Percentiles rank a stretch among this genome's conserved stretches.
Conservation (phyloP, 2,329 filamentous ascomycete genomes). For the Didymella glomerata region DNA sequence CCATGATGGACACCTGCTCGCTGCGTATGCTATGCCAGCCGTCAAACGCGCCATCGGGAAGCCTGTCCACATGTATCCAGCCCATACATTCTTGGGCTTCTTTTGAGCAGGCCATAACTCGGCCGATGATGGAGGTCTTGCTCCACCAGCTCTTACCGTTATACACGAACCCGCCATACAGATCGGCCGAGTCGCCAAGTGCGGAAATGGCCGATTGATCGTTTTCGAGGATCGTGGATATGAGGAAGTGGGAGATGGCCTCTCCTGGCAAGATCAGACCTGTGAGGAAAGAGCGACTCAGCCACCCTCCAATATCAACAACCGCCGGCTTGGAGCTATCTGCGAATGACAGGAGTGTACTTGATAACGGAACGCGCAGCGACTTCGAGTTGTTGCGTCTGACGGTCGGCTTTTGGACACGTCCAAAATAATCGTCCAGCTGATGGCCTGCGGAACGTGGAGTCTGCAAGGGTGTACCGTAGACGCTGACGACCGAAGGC, state of each 20-base stretch:
- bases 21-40: constrained; percentile 62
- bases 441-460: constrained; percentile 41
- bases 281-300: constrained; percentile 64
- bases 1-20: constrained; percentile 40
- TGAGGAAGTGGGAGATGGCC: constrained; percentile 62
- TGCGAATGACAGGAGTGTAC: constrained; percentile 22
- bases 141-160: constrained; percentile 64
- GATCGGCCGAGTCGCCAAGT: constrained; percentile 61
- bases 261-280: constrained; percentile 65
- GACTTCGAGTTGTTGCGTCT: constrained; percentile 41
- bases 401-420: constrained; percentile 35
- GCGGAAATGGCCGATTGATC: constrained; percentile 58
- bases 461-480: constrained; percentile 51
- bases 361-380: constrained; percentile 44
- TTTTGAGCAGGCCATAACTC: constrained; percentile 59
- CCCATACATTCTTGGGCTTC: constrained; percentile 63
- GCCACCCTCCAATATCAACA: constrained; percentile 59
- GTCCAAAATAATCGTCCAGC: constrained; percentile 49
- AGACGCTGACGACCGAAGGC: constrained; percentile 46
- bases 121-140: constrained; percentile 63
- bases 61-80: constrained; percentile 58
- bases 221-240: constrained; percentile 65
- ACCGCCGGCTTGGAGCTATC: constrained; percentile 25
- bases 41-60: constrained; percentile 53
- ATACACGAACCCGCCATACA: constrained; percentile 65